Evolutionary conservation across 257 asterid species (phyloP).

Genomic region (Solanum clarkiae): DNA sequence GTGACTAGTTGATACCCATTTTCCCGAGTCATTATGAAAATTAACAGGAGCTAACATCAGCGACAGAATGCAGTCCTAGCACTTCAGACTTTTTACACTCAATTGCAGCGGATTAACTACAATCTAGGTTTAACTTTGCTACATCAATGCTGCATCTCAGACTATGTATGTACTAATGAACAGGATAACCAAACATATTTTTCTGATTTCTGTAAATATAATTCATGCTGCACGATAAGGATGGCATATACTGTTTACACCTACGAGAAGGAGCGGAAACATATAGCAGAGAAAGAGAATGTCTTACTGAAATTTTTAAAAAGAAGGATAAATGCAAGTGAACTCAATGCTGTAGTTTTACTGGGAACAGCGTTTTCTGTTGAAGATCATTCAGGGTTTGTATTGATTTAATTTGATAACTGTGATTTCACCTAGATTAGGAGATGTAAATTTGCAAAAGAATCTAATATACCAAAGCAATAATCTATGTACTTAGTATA

Average conservation of each 20-base stretch:
- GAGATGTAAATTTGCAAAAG: neutral
- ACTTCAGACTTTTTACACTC: neutral
- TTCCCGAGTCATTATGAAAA: neutral
- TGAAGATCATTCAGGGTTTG: neutral
- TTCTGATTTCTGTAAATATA: neutral
- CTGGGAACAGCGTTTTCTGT: neutral
- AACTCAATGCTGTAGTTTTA: neutral
- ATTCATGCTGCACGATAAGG: neutral
- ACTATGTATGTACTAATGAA: neutral
- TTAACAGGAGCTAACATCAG: neutral
- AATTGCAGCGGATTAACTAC: neutral
- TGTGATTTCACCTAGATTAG: neutral
- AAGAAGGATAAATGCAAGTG: neutral
- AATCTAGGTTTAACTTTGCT: neutral
- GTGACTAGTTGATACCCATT: neutral
- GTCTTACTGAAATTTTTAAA: neutral
- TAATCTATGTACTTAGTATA: neutral
- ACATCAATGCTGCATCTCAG: neutral
- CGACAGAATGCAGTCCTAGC: neutral
- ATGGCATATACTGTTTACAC: neutral
- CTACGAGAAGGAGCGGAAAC: neutral
- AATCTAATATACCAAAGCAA: neutral
- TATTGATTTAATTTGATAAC: neutral
- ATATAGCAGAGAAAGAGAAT: neutral
- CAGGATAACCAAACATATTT: neutral